phyloP scores from a whole-genome alignment of 2,329 filamentous ascomycete genomes.

The Hypoxylon rubiginosum region DNA sequence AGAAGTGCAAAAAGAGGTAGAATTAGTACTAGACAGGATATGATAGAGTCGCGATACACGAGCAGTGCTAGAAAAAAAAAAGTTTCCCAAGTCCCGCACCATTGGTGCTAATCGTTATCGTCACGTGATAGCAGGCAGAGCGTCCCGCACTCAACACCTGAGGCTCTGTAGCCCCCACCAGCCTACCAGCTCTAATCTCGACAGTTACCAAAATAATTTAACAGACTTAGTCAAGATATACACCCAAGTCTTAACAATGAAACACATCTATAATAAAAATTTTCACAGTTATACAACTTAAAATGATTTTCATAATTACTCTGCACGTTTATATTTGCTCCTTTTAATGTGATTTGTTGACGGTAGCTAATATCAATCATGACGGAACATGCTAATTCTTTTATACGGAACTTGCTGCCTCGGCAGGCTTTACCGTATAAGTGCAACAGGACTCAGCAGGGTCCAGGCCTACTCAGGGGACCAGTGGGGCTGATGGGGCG shows the following conservation, averaged over 20 bases:
- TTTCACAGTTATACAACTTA: background rate
- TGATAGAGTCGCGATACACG: background rate
- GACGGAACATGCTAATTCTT: background rate
- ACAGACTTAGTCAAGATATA: too few relatives aligned
- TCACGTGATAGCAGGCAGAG: slow-evolving; percentile 23
- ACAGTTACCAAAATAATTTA: background rate
- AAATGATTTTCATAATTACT: background rate
- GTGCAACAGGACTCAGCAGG: slow-evolving; percentile 3
- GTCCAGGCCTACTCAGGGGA: slow-evolving; percentile 7
- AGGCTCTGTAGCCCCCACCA: background rate
- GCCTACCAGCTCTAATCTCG: slow-evolving; percentile 4
- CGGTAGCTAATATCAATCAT: background rate
- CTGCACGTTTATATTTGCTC: background rate
- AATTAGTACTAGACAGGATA: background rate
- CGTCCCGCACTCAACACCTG: background rate
- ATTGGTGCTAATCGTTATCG: slow-evolving; percentile 28
- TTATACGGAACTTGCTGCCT: background rate
- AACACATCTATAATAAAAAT: background rate
- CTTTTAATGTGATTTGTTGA: background rate
- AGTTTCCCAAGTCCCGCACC: slow-evolving; percentile 19
- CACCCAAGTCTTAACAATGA: too few relatives aligned
- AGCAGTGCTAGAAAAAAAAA: slow-evolving; percentile 26
- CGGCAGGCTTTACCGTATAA: background rate
- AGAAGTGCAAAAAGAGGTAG: background rate
- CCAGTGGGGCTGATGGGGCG: slow-evolving; percentile 10